Evolutionary conservation across 352 stramenopile species (phyloP), one percentile per base, ranked within the genome.

Genomic region (Hyaloperonospora brassicae): DNA sequence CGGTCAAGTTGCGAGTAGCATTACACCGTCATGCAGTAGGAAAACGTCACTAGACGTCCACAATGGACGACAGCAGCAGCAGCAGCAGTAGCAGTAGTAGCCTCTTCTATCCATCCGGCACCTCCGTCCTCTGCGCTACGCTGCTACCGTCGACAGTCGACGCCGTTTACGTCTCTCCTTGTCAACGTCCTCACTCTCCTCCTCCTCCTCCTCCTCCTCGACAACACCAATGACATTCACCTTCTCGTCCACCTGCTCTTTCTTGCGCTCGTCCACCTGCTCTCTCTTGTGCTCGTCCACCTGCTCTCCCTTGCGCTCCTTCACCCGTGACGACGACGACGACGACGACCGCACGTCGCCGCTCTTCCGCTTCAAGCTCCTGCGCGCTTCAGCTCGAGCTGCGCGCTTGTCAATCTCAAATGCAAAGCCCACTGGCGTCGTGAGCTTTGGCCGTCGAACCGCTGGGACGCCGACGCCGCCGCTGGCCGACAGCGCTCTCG

Each of bases 391-490:
- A 61, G 72, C 75, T 50, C 50, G 47, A 5, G 47, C 66, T 9
- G 66, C 73, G 13, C 77, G 74, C 56, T 84, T 88, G 56, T 89
- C 76, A 27, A 80, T 79, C 53, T 84, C 71, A 54, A 89, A 75
- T 23, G 76, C 64, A 44, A 89, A 89, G 23, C 65, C 76, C 30
- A 86, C 59, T 9, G 79, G 79, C 43, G 65, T 79, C 24, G 79
- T 89, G 10, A 89, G 73, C 45, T 81, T 79, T 39, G 72, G 66
- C 35, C 71, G 79, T 50, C 79, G 74, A 55, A 89, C 73, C 0
- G 76, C 76, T 11, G 79, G 79, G 27, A 89, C 73, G 10, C 79
- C 79, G 11, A 87, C 54, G 9, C 75, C 76, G n/a, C 79, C 79
- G 53, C 68, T 76, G 9, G 74, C 72, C 22, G 73, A 68, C n/a